Percentiles rank a stretch among this genome's conserved stretches.
phyloP scores from a whole-genome alignment of 2,329 filamentous ascomycete genomes.

The Aspergillus sp. region DNA sequence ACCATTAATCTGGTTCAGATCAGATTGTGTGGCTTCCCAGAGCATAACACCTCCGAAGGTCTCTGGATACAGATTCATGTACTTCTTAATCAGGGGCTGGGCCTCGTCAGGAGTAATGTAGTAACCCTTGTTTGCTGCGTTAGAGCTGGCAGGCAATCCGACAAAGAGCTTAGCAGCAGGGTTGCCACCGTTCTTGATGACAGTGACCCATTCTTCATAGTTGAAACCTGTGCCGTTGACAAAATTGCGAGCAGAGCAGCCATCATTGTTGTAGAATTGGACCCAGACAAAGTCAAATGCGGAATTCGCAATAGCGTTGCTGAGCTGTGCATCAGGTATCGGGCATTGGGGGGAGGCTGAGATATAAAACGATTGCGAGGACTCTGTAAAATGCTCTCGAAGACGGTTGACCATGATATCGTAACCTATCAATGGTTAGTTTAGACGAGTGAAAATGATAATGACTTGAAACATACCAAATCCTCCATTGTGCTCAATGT shows the following conservation, averaged over 20 bases:
- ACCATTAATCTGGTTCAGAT: conserved; percentile 42
- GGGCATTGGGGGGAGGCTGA: conserved; percentile 51
- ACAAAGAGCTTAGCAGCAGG: conserved; percentile 50
- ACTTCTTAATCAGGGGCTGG: conserved; percentile 39
- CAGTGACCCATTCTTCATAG: conserved; percentile 42
- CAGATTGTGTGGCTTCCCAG: conserved; percentile 52
- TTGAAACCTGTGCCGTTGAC: conserved; percentile 39
- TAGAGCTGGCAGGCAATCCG: conserved; percentile 41
- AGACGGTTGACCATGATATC: conserved; percentile 45
- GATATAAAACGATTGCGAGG: conserved; percentile 42
- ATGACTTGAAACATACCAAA: conserved; percentile 18
- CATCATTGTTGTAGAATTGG: conserved; percentile 52
- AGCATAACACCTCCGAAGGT: conserved; percentile 58
- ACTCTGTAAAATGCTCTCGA: conserved; percentile 33
- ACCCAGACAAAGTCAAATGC: conserved; percentile 52
- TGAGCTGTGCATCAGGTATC: conserved; percentile 45
- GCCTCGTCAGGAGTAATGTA: conserved; percentile 48
- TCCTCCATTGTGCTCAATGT: conserved; percentile 33
- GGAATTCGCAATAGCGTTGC: conserved; percentile 39
- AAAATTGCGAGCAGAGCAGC: conserved; percentile 46
- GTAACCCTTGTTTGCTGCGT: conserved; percentile 26
- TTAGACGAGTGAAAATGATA: too few species aligned
- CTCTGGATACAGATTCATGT: conserved; percentile 33
- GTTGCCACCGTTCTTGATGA: conserved; percentile 31
- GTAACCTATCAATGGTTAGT: conserved; percentile 31